phyloP scores from a whole-genome alignment of 805 yeast genomes.

The Zygosaccharomyces bailii region DNA sequence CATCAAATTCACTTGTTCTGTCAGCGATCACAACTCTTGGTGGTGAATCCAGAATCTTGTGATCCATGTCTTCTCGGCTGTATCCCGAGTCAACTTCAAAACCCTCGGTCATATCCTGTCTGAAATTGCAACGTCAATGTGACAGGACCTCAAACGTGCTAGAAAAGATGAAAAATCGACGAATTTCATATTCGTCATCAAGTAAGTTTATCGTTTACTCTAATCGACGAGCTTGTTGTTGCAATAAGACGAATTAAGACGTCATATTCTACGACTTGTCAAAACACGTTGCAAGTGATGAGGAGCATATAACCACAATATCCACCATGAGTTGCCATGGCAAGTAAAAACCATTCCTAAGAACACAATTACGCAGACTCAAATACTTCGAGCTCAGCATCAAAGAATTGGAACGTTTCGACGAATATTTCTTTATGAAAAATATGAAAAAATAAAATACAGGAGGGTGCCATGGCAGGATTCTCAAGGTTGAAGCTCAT shows the following conservation, averaged over 20 bases:
- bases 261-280: neutral
- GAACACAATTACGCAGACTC: too few relatives aligned
- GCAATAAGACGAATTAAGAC: neutral
- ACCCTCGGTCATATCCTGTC: constrained; percentile 5
- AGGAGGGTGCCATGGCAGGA: too few relatives aligned
- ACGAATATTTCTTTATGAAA: too few relatives aligned
- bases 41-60: constrained; percentile 5
- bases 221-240: neutral
- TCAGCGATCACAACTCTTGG: constrained; percentile 5
- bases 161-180: neutral
- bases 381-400: too few relatives aligned
- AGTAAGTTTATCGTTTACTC: neutral
- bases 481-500: too few relatives aligned
- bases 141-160: neutral
- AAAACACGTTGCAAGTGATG: too few relatives aligned
- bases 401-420: too few relatives aligned
- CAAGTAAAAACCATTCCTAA: too few relatives aligned
- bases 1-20: neutral
- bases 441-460: too few relatives aligned
- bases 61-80: constrained; percentile 3
- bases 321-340: too few relatives aligned
- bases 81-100: constrained; percentile 1
- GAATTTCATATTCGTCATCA: neutral
- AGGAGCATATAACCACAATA: too few relatives aligned
- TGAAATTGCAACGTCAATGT: neutral